A percentile compares a stretch with the other conserved stretches of the same genome.
phyloP scores from a whole-genome alignment of 176 grass and related monocot species.

The Puccinellia tenuiflora region DNA sequence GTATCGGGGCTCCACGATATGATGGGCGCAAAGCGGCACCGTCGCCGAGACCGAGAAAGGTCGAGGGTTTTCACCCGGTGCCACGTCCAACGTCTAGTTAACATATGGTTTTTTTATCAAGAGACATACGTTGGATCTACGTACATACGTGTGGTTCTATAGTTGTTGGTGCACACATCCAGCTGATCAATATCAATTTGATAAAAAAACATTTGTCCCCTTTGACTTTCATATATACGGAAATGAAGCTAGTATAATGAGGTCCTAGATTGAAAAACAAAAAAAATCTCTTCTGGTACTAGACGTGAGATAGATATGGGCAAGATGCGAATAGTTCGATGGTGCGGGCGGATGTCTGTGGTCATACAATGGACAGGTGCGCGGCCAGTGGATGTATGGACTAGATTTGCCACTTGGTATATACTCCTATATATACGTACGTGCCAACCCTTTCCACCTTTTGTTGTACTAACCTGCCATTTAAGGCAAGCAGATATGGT shows the following conservation, averaged over 20 bases:
- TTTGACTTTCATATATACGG: background rate
- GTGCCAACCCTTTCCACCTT: background rate
- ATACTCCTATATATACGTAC: no score
- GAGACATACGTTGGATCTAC: no score
- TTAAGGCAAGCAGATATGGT: background rate
- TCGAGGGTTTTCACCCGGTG: no score
- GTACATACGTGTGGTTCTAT: background rate
- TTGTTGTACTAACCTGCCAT: background rate
- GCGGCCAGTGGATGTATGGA: background rate
- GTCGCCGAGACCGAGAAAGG: no score
- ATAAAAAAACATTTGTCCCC: background rate
- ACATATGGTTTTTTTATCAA: no score
- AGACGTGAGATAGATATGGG: no score
- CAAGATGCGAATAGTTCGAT: background rate
- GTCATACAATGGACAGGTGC: slow-evolving; percentile 14
- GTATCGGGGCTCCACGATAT: no score
- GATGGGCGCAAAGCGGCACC: no score
- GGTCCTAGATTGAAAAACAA: no score
- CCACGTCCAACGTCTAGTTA: no score
- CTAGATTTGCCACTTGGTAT: background rate
- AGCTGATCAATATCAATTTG: background rate
- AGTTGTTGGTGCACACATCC: background rate
- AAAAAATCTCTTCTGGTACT: no score
- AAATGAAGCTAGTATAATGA: no score
- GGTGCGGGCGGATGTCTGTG: background rate